phyloP scores from a whole-genome alignment of 306 rosid genomes.

The Fagus sylvatica region DNA sequence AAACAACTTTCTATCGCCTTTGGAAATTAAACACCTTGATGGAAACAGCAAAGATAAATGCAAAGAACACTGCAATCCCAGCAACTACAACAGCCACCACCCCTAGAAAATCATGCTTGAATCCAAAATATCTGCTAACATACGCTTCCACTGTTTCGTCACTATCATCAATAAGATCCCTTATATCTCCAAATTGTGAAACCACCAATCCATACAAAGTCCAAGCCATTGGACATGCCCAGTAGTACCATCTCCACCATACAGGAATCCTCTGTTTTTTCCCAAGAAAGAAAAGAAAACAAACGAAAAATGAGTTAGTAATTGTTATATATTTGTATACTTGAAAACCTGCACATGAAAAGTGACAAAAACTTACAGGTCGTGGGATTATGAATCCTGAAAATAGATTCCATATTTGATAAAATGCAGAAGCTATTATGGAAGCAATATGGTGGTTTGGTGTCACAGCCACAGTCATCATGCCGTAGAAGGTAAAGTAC shows the following conservation, averaged over 20 bases:
- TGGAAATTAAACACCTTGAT: too few relatives aligned
- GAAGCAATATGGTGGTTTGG: slow-evolving; percentile 40
- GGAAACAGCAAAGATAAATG: too few relatives aligned
- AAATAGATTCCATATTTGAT: slow-evolving; percentile 42
- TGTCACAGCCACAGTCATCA: slow-evolving; percentile 42
- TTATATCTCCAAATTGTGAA: too few relatives aligned
- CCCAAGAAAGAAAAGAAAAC: not conserved
- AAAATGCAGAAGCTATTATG: slow-evolving; percentile 35
- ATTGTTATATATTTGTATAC: too few relatives aligned
- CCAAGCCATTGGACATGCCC: too few relatives aligned
- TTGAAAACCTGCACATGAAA: too few relatives aligned
- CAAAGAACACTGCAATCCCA: too few relatives aligned
- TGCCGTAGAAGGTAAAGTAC: slow-evolving; percentile 45
- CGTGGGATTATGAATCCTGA: slow-evolving; percentile 44
- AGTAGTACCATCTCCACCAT: slow-evolving; percentile 51
- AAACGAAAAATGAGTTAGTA: not conserved
- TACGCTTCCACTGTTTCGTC: slow-evolving; percentile 26
- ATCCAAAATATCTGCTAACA: slow-evolving; percentile 23
- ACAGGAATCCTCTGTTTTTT: slow-evolving; percentile 40
- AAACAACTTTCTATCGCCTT: slow-evolving; percentile 14
- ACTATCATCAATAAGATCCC: slow-evolving; percentile 21
- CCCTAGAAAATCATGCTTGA: slow-evolving; percentile 2
- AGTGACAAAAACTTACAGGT: slow-evolving; percentile 15
- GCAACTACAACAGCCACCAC: too few relatives aligned
- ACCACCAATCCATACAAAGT: too few relatives aligned